Conservation (phyloP, 2,329 filamentous ascomycete species). For the Fusarium caatingaense region DNA sequence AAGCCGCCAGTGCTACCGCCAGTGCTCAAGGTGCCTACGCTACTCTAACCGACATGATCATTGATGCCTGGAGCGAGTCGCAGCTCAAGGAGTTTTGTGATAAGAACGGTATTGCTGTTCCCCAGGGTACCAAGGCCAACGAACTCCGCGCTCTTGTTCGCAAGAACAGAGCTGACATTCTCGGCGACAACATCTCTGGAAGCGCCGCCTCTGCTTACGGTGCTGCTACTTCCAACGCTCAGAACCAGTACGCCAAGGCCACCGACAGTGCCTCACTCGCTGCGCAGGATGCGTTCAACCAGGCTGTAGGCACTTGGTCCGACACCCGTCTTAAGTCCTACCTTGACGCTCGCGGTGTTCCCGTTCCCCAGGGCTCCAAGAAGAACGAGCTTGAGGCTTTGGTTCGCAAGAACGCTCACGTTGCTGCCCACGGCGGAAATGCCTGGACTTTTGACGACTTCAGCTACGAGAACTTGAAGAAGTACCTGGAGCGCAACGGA, state of each 20-base stretch:
- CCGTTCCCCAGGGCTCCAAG: slow-evolving; percentile 77
- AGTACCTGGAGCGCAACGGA: slow-evolving; percentile 64
- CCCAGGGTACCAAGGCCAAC: slow-evolving; percentile 90
- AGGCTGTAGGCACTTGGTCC: slow-evolving; percentile 73
- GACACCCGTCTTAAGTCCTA: slow-evolving; percentile 82
- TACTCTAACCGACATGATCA: slow-evolving; percentile 82
- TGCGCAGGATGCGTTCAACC: slow-evolving; percentile 74
- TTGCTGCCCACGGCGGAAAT: slow-evolving; percentile 73
- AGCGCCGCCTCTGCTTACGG: slow-evolving; percentile 72
- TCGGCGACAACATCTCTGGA: slow-evolving; percentile 71
- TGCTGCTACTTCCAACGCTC: slow-evolving; percentile 78
- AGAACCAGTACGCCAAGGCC: slow-evolving; percentile 80
- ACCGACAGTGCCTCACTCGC: slow-evolving; percentile 75
- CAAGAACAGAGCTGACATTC: slow-evolving; percentile 81
- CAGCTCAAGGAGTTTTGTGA: slow-evolving; percentile 93
- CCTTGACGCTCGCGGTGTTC: slow-evolving; percentile 80
- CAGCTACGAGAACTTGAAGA: slow-evolving; percentile 75
- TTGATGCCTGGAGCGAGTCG: slow-evolving; percentile 89
- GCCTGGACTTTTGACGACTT: slow-evolving; percentile 86
- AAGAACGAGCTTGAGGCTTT: slow-evolving; percentile 78
- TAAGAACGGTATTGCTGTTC: slow-evolving; percentile 86
- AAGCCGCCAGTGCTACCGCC: slow-evolving; percentile 69
- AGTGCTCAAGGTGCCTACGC: slow-evolving; percentile 77
- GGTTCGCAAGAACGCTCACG: slow-evolving; percentile 79
- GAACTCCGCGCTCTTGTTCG: slow-evolving; percentile 91